Conservation (phyloP, 1,284 basidiomycete genomes). For the Rhizoctonia solani region DNA sequence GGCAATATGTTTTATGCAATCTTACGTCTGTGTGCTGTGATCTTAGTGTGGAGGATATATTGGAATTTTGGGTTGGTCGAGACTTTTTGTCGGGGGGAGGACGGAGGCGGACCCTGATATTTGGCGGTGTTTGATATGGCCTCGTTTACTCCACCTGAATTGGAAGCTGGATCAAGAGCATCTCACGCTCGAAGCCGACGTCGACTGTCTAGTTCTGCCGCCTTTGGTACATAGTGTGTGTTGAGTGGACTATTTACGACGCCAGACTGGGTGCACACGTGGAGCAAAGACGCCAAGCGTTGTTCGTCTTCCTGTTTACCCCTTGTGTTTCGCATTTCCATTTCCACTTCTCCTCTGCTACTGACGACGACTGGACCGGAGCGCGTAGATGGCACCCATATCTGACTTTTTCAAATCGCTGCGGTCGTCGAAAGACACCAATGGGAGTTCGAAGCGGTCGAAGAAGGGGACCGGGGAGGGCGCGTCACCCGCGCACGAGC, state of each 20-base stretch:
- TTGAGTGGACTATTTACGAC: neutral
- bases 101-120: constrained; percentile 12
- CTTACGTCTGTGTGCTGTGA: constrained; percentile 24
- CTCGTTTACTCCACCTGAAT: constrained; percentile 33
- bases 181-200: constrained; percentile 35
- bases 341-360: constrained; percentile 5
- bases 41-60: constrained; percentile 9
- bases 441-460: constrained; percentile 34
- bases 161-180: constrained; percentile 31
- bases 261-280: neutral
- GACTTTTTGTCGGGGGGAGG: neutral
- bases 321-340: constrained; percentile 3
- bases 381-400: constrained; percentile 35
- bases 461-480: constrained; percentile 26
- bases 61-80: neutral
- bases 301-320: constrained; percentile 5
- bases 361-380: neutral
- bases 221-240: neutral
- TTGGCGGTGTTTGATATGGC: constrained; percentile 23
- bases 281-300: constrained; percentile 47
- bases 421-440: constrained; percentile 35
- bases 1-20: constrained; percentile 34
- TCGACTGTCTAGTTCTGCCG: constrained; percentile 27
- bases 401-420: constrained; percentile 37
- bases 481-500: constrained; percentile 19